Evolutionary conservation across 1,284 basidiomycete genomes (phyloP).

Genomic region (Rhodotorula glutinis): DNA sequence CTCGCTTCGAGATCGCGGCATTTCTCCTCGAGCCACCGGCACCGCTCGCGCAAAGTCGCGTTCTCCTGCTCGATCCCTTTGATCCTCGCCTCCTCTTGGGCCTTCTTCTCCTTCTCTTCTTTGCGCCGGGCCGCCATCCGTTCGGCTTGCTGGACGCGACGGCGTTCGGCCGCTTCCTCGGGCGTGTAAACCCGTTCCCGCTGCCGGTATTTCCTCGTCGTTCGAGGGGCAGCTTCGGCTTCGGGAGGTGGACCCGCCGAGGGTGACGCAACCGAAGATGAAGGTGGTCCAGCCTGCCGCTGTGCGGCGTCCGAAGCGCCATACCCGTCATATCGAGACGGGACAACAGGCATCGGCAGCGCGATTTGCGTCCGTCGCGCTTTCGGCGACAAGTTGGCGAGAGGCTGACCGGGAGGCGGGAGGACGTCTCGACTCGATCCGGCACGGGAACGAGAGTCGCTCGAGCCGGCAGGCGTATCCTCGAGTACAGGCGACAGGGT

Average conservation of each 20-base stretch:
- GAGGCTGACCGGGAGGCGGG: not conserved
- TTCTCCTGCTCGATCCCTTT: slow-evolving; percentile 10
- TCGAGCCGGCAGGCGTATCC: not conserved
- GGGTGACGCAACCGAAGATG: not conserved
- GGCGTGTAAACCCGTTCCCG: slow-evolving; percentile 13
- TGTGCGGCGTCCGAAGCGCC: not conserved
- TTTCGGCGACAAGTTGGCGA: not conserved
- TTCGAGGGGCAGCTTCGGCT: not conserved
- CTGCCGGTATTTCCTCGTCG: not conserved
- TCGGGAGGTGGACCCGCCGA: not conserved
- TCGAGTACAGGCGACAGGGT: slow-evolving; percentile 6
- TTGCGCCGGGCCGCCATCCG: not conserved
- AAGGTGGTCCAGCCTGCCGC: no score
- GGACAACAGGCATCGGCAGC: no score
- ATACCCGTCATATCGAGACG: no score
- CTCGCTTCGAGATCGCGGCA: not conserved
- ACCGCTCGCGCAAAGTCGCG: not conserved
- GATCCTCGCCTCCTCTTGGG: not conserved
- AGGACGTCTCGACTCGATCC: no score
- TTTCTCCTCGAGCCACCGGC: not conserved
- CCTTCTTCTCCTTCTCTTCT: slow-evolving; percentile 7
- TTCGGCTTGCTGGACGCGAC: slow-evolving; percentile 8
- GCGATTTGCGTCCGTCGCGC: no score
- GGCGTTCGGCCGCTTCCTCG: slow-evolving; percentile 13
- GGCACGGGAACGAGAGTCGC: not conserved